Evolutionary conservation across 2,329 filamentous ascomycete species (phyloP).

Genomic region (Curvularia spicifera): DNA sequence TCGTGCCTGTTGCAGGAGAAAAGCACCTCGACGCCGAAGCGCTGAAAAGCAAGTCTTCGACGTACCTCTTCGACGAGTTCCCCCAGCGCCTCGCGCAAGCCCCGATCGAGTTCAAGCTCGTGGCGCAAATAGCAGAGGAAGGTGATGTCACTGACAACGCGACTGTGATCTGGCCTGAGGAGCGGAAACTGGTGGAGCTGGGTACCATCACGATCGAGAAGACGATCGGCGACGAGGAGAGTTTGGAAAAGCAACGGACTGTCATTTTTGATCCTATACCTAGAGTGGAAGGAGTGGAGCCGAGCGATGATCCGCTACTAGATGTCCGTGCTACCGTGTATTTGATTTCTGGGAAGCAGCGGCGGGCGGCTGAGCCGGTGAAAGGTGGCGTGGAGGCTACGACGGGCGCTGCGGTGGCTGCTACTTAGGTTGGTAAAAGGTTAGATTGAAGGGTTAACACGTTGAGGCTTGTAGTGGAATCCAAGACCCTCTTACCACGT

Average conservation of each 20-base stretch:
- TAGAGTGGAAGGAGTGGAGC: slow-evolving; percentile 60
- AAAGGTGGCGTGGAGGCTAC: not conserved
- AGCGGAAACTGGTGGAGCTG: slow-evolving; percentile 58
- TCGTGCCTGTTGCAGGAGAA: slow-evolving; percentile 56
- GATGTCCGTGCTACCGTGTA: slow-evolving; percentile 64
- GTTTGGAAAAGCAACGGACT: slow-evolving; percentile 55
- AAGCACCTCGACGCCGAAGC: slow-evolving; percentile 50
- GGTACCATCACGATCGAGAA: slow-evolving; percentile 57
- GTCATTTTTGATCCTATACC: slow-evolving; percentile 66
- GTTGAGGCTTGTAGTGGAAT: not conserved
- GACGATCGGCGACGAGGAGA: slow-evolving; percentile 51
- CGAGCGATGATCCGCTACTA: slow-evolving; percentile 62
- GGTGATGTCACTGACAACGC: slow-evolving; percentile 58
- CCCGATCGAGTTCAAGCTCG: slow-evolving; percentile 55
- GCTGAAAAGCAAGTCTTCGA: slow-evolving; percentile 47
- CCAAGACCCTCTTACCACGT: not conserved
- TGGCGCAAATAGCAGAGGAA: slow-evolving; percentile 59
- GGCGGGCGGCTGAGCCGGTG: slow-evolving; percentile 52
- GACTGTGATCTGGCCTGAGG: slow-evolving; percentile 61
- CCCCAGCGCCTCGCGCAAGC: slow-evolving; percentile 45
- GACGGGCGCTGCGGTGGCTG: slow-evolving; percentile 13
- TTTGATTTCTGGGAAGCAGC: slow-evolving; percentile 61
- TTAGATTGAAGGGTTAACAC: not conserved
- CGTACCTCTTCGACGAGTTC: slow-evolving; percentile 61
- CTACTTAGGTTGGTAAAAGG: not conserved